These are phyloP conservation scores for Mariannaea elegans DNA, from an alignment of 2,329 filamentous ascomycete genomes.

Conservation along the genomic window DNA sequence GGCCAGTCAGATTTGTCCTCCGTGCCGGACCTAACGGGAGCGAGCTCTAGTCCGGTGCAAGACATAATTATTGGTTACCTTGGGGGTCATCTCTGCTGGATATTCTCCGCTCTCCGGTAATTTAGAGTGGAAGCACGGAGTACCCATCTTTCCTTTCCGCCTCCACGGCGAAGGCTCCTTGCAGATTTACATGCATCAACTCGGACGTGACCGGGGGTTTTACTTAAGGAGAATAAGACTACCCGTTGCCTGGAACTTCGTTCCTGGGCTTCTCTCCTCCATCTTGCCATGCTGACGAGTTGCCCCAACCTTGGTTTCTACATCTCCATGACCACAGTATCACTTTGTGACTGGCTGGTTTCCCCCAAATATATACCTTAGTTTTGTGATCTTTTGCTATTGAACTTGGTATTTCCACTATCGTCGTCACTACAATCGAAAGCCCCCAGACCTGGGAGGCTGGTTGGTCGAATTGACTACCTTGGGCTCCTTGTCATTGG, in stretches of 20 bases:
- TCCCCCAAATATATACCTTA: not conserved
- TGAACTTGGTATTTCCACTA: not conserved
- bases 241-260: not conserved
- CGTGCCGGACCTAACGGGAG: not conserved
- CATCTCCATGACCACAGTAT: not conserved
- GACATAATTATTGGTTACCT: not conserved
- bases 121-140: too few relatives aligned
- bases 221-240: not conserved
- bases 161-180: not conserved
- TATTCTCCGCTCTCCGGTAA: not conserved
- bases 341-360: not conserved
- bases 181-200: not conserved
- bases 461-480: not conserved
- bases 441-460: not conserved
- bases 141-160: constrained; percentile 10
- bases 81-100: not conserved
- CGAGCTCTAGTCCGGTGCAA: not conserved
- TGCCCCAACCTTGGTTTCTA: not conserved
- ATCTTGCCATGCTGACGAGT: not conserved
- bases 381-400: not conserved
- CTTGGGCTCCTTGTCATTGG: not conserved
- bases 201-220: not conserved
- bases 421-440: not conserved
- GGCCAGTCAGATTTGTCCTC: not conserved
- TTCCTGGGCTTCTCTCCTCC: not conserved